These are phyloP conservation scores for Xylaria cubensis DNA, from an alignment of 495 filamentous ascomycete species.

Conservation along the genomic window DNA sequence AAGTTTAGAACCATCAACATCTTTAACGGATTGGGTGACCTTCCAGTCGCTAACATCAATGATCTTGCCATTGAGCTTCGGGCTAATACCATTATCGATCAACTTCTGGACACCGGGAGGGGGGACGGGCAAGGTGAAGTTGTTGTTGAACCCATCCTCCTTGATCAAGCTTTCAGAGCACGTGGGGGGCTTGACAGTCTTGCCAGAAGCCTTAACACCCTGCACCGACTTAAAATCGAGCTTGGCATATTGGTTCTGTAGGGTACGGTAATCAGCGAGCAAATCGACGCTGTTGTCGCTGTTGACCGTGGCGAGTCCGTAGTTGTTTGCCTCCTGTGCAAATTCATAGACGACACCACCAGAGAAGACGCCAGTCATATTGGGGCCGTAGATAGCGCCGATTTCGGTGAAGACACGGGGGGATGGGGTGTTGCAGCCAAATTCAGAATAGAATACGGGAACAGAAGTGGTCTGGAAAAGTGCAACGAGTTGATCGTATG, in stretches of 20 bases:
- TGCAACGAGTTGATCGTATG: slow-evolving; percentile 73
- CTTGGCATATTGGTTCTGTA: slow-evolving; percentile 75
- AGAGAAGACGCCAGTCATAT: slow-evolving; percentile 81
- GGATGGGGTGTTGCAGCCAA: slow-evolving; percentile 83
- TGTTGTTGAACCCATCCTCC: slow-evolving; percentile 66
- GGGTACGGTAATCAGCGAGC: slow-evolving; percentile 74
- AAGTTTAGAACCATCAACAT: slow-evolving; percentile 47
- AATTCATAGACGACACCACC: slow-evolving; percentile 92
- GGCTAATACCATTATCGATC: slow-evolving; percentile 62
- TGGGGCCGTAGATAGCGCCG: slow-evolving; percentile 72
- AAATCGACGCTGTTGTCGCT: slow-evolving; percentile 68
- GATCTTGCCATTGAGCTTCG: slow-evolving; percentile 48
- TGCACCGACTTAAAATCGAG: slow-evolving; percentile 71
- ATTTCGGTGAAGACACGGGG: slow-evolving; percentile 89
- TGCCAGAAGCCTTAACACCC: slow-evolving; percentile 56
- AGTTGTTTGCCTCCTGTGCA: slow-evolving; percentile 74
- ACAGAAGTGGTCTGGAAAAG: slow-evolving; percentile 76
- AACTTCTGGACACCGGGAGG: slow-evolving; percentile 53
- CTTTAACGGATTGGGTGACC: slow-evolving; percentile 48
- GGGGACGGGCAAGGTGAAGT: slow-evolving; percentile 73
- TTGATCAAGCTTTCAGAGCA: slow-evolving; percentile 71
- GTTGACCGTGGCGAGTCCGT: slow-evolving; percentile 76
- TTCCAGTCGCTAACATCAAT: slow-evolving; percentile 50
- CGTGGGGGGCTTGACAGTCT: slow-evolving; percentile 57
- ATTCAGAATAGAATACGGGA: slow-evolving; percentile 96